These are phyloP conservation scores for Candida suzukii DNA, from an alignment of 805 yeast species.

Conservation along the genomic window DNA sequence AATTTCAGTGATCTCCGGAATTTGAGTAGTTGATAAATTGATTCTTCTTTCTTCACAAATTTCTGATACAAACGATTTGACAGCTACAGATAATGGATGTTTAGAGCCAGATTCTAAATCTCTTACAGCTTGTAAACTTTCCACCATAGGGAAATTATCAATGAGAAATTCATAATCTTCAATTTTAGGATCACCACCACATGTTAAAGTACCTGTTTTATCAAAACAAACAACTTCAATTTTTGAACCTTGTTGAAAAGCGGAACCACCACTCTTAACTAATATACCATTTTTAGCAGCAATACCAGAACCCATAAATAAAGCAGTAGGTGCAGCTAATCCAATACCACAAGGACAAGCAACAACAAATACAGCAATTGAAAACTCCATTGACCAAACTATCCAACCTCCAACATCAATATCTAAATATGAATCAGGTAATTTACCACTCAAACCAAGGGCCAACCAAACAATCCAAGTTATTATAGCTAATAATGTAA, in stretches of 20 bases:
- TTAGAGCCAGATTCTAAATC: conserved; percentile 58
- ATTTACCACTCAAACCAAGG: conserved; percentile 44
- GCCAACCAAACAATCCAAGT: conserved; percentile 69
- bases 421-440: conserved; percentile 52
- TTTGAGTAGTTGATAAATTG: conserved; percentile 24
- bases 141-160: conserved; percentile 8
- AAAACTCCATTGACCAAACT: conserved; percentile 71
- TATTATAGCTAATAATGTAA: conserved; percentile 48
- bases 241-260: conserved; percentile 69
- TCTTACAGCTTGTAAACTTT: conserved; percentile 41
- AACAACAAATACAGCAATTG: conserved; percentile 73
- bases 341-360: conserved; percentile 89
- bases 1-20: conserved; percentile 43
- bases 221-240: conserved; percentile 65
- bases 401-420: conserved; percentile 69
- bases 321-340: conserved; percentile 77
- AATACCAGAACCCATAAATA: conserved; percentile 71
- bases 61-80: conserved; percentile 32
- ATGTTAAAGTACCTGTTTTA: conserved; percentile 72
- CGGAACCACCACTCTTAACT: conserved; percentile 77
- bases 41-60: conserved; percentile 7
- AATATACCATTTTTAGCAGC: conserved; percentile 74
- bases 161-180: conserved; percentile 37
- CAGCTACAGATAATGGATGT: conserved; percentile 63
- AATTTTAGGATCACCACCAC: conserved; percentile 50